Base-by-base conservation (phyloP, 1,139 yeast genomes). In the Lodderomyces margitis region DNA sequence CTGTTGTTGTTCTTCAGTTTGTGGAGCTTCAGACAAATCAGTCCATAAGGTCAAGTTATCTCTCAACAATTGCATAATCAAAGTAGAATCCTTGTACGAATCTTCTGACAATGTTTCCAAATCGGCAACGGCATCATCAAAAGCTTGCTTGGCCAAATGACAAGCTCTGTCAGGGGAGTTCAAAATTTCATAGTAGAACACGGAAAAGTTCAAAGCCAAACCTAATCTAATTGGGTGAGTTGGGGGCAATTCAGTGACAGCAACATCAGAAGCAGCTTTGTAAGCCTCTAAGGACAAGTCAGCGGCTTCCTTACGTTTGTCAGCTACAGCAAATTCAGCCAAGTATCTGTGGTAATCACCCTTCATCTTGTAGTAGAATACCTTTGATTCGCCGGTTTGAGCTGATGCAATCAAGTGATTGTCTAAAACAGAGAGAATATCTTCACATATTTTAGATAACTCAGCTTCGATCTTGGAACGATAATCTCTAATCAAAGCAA, bases 291-390 rank as follows among this genome's bases (percentile, higher is more conserved):
- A 81, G 37, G 98, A 91, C 55, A 85, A 78, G 59, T 87, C 92
- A 43, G 98, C 95, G 50, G 96, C 95, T 53, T 79, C 89, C 66
- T 88, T 87, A 65, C 97, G 87, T 74, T 87, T 86, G 57, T 88
- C 96, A 54, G 88, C 81, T 55, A 81, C 77, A 50, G 97, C 94
- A 62, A 92, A 92, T 74, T 92, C 98, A 51, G 98, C 98, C 72
- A 92, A 80, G 71, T 92, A 92, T 75, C 98, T 95, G 78, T 91
- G 96, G 79, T 92, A 92, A 70, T 92, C 98, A 75, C 98, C 98
- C 79, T 92, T 91, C 98, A 92, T 92, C 82, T 92, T 92, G 76
- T 87, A 89, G 80, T 92, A 92, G 72, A 92, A 92, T 47, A 92
- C 98, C 79, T 91, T 89, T 40, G 96, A 88, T 73, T 92, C 98